Evolutionary conservation across 2,329 filamentous ascomycete species (phyloP).

Genomic region (Fonsecaea erecta): DNA sequence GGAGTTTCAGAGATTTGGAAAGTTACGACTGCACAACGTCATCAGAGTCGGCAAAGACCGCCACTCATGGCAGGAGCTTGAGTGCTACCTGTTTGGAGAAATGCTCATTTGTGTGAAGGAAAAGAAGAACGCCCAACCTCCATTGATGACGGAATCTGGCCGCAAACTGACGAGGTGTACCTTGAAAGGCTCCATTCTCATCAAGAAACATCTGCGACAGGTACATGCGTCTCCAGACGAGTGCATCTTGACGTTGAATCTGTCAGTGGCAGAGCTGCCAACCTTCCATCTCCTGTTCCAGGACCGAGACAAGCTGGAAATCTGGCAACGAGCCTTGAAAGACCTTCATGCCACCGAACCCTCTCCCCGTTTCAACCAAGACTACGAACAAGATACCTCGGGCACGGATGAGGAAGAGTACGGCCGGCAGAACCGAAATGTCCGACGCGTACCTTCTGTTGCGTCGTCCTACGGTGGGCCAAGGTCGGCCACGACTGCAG

Average conservation of each 20-base stretch:
- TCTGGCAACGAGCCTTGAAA: conserved; percentile 85
- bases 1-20: conserved; percentile 84
- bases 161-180: conserved; percentile 77
- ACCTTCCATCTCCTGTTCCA: conserved; percentile 93
- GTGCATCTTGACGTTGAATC: conserved; percentile 81
- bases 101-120: conserved; percentile 99
- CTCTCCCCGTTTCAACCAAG: conserved; percentile 63
- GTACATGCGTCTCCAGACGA: conserved; percentile 77
- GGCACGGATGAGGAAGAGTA: conserved; percentile 90
- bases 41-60: conserved; percentile 95
- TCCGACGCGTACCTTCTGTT: conserved; percentile 77
- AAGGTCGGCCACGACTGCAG: conserved; percentile 82
- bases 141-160: conserved; percentile 66
- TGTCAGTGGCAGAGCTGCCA: conserved; percentile 89
- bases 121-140: conserved; percentile 73
- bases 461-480: conserved; percentile 80
- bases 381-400: conserved; percentile 79
- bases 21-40: conserved; percentile 84
- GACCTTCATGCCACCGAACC: conserved; percentile 77
- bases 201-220: conserved; percentile 95
- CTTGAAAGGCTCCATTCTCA: conserved; percentile 94
- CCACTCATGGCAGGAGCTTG: conserved; percentile 93
- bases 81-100: conserved; percentile 95
- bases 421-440: conserved; percentile 52
- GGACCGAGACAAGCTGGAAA: conserved; percentile 79